A percentile compares a stretch with the other conserved stretches of the same genome.
These are phyloP conservation scores for Fraxinus ornus DNA, from an alignment of 305 asterid species.

Conservation along the genomic window DNA sequence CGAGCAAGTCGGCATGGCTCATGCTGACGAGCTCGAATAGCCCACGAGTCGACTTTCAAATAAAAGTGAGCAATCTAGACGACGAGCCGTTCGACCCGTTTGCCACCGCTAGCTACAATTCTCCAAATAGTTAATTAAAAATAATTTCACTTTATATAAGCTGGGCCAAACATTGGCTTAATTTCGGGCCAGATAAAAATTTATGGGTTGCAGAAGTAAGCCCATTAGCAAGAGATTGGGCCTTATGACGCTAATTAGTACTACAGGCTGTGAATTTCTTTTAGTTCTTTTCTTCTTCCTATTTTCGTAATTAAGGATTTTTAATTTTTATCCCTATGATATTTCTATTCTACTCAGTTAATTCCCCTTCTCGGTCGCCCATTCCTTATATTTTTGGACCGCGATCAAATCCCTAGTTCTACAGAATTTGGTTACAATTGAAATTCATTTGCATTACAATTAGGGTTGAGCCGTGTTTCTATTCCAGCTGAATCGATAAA, in stretches of 20 bases:
- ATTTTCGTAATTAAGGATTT: not conserved
- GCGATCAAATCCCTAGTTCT: not conserved
- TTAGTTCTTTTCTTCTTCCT: not conserved
- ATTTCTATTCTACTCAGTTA: not conserved
- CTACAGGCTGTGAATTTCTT: not conserved
- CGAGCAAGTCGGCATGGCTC: too few species aligned
- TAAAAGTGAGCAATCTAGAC: too few species aligned
- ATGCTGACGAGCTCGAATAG: too few species aligned
- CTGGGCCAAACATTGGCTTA: too few species aligned
- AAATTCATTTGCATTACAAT: constrained; percentile 8
- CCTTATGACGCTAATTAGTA: not conserved
- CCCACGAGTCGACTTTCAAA: too few species aligned
- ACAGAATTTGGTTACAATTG: not conserved
- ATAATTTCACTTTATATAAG: too few species aligned
- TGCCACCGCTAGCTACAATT: too few species aligned
- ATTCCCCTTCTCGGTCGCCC: not conserved
- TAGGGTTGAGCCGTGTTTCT: constrained; percentile 7
- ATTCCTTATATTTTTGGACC: not conserved
- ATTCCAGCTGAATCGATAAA: constrained; percentile 29
- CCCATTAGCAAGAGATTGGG: not conserved
- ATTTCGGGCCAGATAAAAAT: too few species aligned
- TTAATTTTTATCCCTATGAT: not conserved
- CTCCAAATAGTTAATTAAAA: too few species aligned
- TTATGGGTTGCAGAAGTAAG: not conserved
- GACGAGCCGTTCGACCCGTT: too few species aligned